phyloP scores from a whole-genome alignment of 139 green algal genomes.

The Coccomyxa sp. region DNA sequence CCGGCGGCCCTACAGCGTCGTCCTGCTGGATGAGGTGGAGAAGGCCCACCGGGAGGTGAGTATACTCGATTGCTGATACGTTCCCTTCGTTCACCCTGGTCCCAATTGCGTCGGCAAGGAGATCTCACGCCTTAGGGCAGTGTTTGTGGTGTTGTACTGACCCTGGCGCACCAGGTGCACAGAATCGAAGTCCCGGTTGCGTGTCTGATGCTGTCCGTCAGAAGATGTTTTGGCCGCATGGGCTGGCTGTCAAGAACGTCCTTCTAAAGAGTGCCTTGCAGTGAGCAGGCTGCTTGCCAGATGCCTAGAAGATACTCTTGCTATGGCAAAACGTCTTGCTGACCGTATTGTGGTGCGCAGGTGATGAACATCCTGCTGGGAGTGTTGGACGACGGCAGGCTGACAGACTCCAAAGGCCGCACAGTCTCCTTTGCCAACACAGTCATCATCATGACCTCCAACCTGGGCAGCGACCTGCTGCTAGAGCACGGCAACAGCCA shows the following conservation, averaged over 20 bases:
- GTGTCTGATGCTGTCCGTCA: no score
- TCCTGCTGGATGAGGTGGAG: slow-evolving; percentile 87
- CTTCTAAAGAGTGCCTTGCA: no score
- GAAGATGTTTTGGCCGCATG: no score
- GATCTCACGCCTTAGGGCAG: no score
- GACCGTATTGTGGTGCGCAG: not conserved
- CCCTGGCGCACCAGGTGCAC: no score
- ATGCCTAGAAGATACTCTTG: not conserved
- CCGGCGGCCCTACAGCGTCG: slow-evolving; percentile 65
- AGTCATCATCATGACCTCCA: slow-evolving; percentile 94
- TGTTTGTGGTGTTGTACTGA: no score
- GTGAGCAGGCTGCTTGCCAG: no score
- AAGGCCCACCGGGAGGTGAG: slow-evolving; percentile 49
- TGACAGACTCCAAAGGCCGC: slow-evolving; percentile 81
- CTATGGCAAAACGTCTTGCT: not conserved
- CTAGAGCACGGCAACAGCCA: slow-evolving; percentile 25
- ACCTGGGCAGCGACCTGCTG: slow-evolving; percentile 74
- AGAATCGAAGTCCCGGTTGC: no score
- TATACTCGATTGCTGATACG: no score
- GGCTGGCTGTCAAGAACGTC: no score
- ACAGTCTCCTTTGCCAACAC: slow-evolving; percentile 92
- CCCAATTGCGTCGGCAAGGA: no score
- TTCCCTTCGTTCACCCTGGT: no score
- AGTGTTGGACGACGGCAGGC: slow-evolving; percentile 81
- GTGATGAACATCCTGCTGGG: slow-evolving; percentile 88